Evolutionary conservation across 2,329 filamentous ascomycete species (phyloP).

Genomic region (Thelonectria olida): DNA sequence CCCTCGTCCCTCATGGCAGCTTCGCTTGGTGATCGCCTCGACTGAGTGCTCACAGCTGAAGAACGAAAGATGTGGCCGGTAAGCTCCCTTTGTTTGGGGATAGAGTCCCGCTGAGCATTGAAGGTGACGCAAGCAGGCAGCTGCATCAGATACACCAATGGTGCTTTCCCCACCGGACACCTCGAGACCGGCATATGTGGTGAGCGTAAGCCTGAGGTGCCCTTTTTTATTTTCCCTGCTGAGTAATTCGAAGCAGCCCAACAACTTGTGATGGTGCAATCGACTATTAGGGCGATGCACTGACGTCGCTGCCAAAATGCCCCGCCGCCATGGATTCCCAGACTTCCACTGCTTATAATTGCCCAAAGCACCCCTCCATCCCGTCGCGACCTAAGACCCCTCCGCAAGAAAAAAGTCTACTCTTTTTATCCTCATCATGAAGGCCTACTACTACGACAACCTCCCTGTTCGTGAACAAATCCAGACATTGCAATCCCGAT

Average conservation of each 20-base stretch:
- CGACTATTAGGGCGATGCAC: too few relatives aligned
- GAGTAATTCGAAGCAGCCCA: slow-evolving; percentile 7
- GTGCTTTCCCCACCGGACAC: too few relatives aligned
- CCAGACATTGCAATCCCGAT: neutral
- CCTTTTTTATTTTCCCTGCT: neutral
- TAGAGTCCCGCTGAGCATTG: too few relatives aligned
- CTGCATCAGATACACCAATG: too few relatives aligned
- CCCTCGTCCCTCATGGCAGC: neutral
- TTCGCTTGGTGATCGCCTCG: neutral
- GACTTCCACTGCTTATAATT: slow-evolving; percentile 19
- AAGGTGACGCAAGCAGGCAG: too few relatives aligned
- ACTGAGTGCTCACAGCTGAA: neutral
- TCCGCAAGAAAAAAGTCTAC: neutral
- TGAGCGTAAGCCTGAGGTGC: too few relatives aligned
- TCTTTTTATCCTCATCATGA: slow-evolving; percentile 53
- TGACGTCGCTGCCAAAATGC: slow-evolving; percentile 34
- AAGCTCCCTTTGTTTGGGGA: neutral
- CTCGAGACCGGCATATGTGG: too few relatives aligned
- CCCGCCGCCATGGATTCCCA: slow-evolving; percentile 31
- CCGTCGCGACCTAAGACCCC: neutral
- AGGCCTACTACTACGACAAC: slow-evolving; percentile 67
- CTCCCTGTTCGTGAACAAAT: slow-evolving; percentile 54
- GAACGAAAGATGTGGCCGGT: neutral
- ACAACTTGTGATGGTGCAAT: slow-evolving; percentile 30
- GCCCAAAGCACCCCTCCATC: slow-evolving; percentile 11